phyloP scores from a whole-genome alignment of 176 grass and related monocot species.

The Phragmites australis region DNA sequence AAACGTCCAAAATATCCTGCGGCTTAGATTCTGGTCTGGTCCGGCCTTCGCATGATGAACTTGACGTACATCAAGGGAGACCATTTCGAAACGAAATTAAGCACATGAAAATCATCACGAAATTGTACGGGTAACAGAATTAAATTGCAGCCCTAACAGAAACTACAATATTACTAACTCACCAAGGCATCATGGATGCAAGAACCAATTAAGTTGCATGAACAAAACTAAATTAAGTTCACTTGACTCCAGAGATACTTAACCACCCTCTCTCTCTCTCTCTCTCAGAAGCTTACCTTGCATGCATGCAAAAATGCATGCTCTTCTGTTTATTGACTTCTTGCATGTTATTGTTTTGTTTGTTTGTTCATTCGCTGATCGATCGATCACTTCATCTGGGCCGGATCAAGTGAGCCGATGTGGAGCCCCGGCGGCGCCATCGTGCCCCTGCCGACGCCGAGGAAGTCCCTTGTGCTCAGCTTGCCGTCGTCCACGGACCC shows the following conservation, averaged over 20 bases:
- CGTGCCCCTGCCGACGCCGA: slow-evolving; percentile 64
- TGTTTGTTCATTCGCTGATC: neutral
- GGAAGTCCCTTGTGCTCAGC: slow-evolving; percentile 89
- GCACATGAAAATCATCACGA: neutral
- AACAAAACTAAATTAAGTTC: slow-evolving; percentile 8
- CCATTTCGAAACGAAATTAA: neutral
- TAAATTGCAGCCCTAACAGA: neutral
- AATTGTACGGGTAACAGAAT: slow-evolving; percentile 15
- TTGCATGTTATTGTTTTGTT: neutral
- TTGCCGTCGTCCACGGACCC: slow-evolving; percentile 48
- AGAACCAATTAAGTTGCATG: slow-evolving; percentile 1
- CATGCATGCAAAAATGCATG: slow-evolving; percentile 14
- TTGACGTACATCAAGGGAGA: slow-evolving; percentile 2
- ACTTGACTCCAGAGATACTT: neutral
- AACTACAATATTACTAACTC: neutral
- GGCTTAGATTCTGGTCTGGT: slow-evolving; percentile 29
- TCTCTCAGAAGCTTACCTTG: slow-evolving; percentile 10
- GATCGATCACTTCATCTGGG: slow-evolving; percentile 60
- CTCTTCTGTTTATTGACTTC: slow-evolving; percentile 7
- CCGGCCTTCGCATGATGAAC: slow-evolving; percentile 29
- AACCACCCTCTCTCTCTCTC: neutral
- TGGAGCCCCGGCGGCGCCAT: slow-evolving; percentile 52
- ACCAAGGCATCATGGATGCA: neutral
- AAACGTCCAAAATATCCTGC: slow-evolving; percentile 32
- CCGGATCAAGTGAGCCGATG: slow-evolving; percentile 63